phyloP scores from a whole-genome alignment of 805 yeast species.

The Kodamaea lidongshanica region DNA sequence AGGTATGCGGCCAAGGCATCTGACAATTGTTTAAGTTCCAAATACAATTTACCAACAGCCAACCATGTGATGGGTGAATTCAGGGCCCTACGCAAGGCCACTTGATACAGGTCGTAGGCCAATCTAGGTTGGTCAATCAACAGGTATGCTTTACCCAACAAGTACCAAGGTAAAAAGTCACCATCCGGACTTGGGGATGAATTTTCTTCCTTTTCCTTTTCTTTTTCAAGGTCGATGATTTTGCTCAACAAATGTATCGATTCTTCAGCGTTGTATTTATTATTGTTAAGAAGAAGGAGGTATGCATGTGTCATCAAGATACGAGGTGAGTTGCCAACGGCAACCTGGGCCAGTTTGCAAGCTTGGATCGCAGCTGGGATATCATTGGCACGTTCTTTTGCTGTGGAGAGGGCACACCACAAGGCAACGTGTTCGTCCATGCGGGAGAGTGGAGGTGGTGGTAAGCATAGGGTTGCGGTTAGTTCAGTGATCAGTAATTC shows the following conservation, averaged over 20 bases:
- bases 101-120: slow-evolving; percentile 52
- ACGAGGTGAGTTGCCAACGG: slow-evolving; percentile 41
- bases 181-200: no score
- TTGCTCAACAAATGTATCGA: slow-evolving; percentile 34
- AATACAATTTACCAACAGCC: slow-evolving; percentile 56
- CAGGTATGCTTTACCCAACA: slow-evolving; percentile 49
- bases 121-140: slow-evolving; percentile 40
- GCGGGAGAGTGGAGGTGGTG: slow-evolving; percentile 42
- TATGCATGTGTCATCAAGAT: slow-evolving; percentile 46
- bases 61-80: slow-evolving; percentile 59
- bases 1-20: slow-evolving; percentile 66
- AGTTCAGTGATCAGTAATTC: slow-evolving; percentile 47
- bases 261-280: slow-evolving; percentile 19
- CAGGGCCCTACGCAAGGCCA: slow-evolving; percentile 48
- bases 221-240: slow-evolving; percentile 23
- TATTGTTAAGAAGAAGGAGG: slow-evolving; percentile 33
- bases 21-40: slow-evolving; percentile 52
- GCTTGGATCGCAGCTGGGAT: slow-evolving; percentile 43
- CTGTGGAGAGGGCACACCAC: slow-evolving; percentile 50
- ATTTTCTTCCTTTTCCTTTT: slow-evolving; percentile 10
- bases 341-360: slow-evolving; percentile 42
- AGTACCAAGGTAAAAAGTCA: slow-evolving; percentile 55
- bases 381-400: slow-evolving; percentile 47
- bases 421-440: slow-evolving; percentile 42
- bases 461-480: slow-evolving; percentile 44